Base-by-base conservation (phyloP, 768 basidiomycete species). In the Russula virescens region DNA sequence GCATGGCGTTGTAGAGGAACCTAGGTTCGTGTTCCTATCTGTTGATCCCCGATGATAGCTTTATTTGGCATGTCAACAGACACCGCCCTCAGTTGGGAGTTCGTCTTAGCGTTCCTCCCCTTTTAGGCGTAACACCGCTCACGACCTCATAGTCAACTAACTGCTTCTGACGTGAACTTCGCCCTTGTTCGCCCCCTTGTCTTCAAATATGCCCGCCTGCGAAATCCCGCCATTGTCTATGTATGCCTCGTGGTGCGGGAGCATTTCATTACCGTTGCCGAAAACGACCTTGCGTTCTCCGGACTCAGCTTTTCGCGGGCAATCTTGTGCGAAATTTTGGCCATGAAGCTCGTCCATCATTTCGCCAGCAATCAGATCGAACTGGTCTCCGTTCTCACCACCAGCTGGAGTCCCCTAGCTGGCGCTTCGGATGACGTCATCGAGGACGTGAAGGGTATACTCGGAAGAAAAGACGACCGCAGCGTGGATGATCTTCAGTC, bases 281-380 rank as follows among this genome's bases (percentile, higher is more conserved):
- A 83, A 26, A 77, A 79, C 3, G 86, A 94, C 68, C 78, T 97
- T 50, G 90, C 91, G 16, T 87, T 87, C 74, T 81, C 91, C 10
- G 83, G 81, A 18, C 79, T 97, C 58, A 87, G 89, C 77, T 73
- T 77, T 9, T 76, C 84, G 11, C 78, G 88, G 45, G 94, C 93
- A 5, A 85, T 80, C 34, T 79, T 95, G 11, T 95, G 92, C 74
- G 93, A 97, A 71, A 83, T 97, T 18, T 74, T 97, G 21, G 93
- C 95, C 10, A 85, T 92, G 78, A 97, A 97, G 70, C 81, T 95
- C 25, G 78, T 94, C 13, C 83, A 81, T 23, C 80, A 80, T 35
- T 94, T 90, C 69, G 86, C 89, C 1, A 81, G 81, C 5, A 83
- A 85, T 68, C 82, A 89, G 70, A 81, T 94, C n/a, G 83, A 88